Base-by-base conservation (phyloP, 116 monocot species). In the Papilionanthe hybrid region DNA sequence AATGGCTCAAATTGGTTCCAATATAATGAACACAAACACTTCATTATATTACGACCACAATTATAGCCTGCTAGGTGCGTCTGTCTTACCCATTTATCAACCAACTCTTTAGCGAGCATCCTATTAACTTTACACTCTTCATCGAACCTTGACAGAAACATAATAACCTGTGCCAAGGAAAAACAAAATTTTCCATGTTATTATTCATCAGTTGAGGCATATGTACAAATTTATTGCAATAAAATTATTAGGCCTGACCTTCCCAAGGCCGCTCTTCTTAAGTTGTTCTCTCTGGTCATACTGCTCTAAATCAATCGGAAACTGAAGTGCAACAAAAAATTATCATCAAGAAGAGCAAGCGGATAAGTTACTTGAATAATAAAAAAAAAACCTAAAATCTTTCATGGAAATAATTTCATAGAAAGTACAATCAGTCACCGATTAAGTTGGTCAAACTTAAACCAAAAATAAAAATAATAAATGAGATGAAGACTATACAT, bases 101-200 rank as follows among this genome's bases (percentile, higher is more conserved):
- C n/a, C n/a, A 99, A 86, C 73, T 99, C 99, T 80, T 93, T 99
- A 41, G 99, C 99, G 56, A 95, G 86, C 75, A 85, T 99, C 83
- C 90, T 90, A 67, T 99, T 99, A 75, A 89, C 48, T 74, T 95
- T 93, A 28, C 93, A 95, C 83, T 99, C 99, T 81, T 99, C 99
- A 71, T 99, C 99, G 81, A 95, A 93, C 84, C 92, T 99, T 67
- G 95, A 99, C 79, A 99, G 83, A 85, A 99, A 99, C 99, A 99
- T 99, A 55, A 99, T 95, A 29, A 99, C 99, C 99, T 99, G 85
- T 28, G 78, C 12, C 76, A n/a, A 43, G n/a, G 22, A 67, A 47
- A 79, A 55, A 28, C 5, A 41, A 6, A 56, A 17, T 72, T 19
- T 20, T 72, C 0, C 28, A 68, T 55, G 25, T 17, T 18, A 43